phyloP scores from a whole-genome alignment of 2,329 filamentous ascomycete genomes.

The Scytalidium sp. region DNA sequence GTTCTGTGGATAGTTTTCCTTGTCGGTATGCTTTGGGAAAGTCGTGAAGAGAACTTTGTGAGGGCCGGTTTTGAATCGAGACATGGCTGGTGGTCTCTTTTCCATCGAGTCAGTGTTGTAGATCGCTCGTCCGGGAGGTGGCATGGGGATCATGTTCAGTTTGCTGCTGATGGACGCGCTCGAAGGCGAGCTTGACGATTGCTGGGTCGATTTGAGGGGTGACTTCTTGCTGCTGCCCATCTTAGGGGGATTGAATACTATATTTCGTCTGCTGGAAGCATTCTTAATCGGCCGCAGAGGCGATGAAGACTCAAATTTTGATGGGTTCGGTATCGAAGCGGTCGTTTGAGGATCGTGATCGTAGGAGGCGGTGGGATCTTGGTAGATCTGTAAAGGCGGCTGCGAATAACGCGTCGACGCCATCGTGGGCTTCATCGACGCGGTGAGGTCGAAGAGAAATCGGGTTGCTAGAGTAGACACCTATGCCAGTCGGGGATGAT shows the following conservation, averaged over 20 bases:
- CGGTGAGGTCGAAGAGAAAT: slow-evolving; percentile 7
- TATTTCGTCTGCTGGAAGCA: slow-evolving; percentile 50
- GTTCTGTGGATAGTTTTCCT: slow-evolving; percentile 52
- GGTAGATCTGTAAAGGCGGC: slow-evolving; percentile 54
- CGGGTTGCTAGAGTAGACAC: too few relatives aligned
- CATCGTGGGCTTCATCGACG: slow-evolving; percentile 33
- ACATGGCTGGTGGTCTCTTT: slow-evolving; percentile 61
- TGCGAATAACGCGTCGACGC: slow-evolving; percentile 50
- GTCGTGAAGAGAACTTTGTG: slow-evolving; percentile 49
- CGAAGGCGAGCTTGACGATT: slow-evolving; percentile 55
- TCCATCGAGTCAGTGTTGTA: slow-evolving; percentile 64
- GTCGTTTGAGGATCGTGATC: slow-evolving; percentile 20
- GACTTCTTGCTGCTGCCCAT: slow-evolving; percentile 55
- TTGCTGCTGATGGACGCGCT: slow-evolving; percentile 60
- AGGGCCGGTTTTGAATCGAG: slow-evolving; percentile 55
- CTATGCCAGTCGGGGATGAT: too few relatives aligned
- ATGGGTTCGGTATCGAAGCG: slow-evolving; percentile 23
- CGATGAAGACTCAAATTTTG: slow-evolving; percentile 21
- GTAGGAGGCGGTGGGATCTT: slow-evolving; percentile 47
- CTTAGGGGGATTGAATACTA: slow-evolving; percentile 62
- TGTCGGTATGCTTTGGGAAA: slow-evolving; percentile 37
- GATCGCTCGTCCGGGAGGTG: slow-evolving; percentile 54
- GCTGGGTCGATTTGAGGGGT: slow-evolving; percentile 62
- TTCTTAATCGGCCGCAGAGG: slow-evolving; percentile 39
- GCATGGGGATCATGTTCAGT: slow-evolving; percentile 65